Base-by-base conservation (phyloP, 1,284 basidiomycete species). In the Termitomyces sp. region DNA sequence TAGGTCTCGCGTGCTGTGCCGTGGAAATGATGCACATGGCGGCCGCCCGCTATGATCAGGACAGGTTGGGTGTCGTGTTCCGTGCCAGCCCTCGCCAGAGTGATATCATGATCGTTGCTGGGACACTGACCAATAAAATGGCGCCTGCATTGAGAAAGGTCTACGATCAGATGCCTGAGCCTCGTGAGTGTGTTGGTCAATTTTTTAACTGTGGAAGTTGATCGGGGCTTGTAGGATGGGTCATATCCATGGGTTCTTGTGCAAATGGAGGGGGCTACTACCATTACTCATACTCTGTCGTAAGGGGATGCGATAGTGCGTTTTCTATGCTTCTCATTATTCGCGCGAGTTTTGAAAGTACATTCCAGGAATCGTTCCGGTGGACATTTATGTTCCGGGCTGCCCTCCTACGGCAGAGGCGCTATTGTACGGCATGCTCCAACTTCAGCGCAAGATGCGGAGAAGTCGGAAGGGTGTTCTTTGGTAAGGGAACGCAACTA, bases 1-100 rank as follows among this genome's bases (percentile, higher is more conserved):
- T 72, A 88, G 93, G 93, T 73, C 84, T 99, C 51, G 96, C 97
- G 3, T 99, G 96, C 73, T 99, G 96, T 71, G 97, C 96, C 52
- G 95, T 99, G 41, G 96, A 99, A 77, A 96, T 96, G 92, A 96
- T 96, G 93, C 94, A 97, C 75, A 93, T 97, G 91, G 97, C 97
- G 50, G 95, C 96, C 39, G 93, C 97, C 13, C 86, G 97, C 57
- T 99, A 99, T 72, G 97, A 99, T 72, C 97, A 99, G 73, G 97
- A 99, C 73, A 85, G 97, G 62, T 78, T 99, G 39, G 97, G 97
- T 65, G 86, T 99, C 58, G 91, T 99, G 39, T 99, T 99, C 81
- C 93, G 97, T 78, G 97, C 96, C 9, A 93, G 89, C 72, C 97
- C 97, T 48, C 88, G 97, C 61, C 94, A 98, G 77, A 92, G 89